phyloP scores from a whole-genome alignment of 345 rosid genomes.

The Isatis tinctoria region DNA sequence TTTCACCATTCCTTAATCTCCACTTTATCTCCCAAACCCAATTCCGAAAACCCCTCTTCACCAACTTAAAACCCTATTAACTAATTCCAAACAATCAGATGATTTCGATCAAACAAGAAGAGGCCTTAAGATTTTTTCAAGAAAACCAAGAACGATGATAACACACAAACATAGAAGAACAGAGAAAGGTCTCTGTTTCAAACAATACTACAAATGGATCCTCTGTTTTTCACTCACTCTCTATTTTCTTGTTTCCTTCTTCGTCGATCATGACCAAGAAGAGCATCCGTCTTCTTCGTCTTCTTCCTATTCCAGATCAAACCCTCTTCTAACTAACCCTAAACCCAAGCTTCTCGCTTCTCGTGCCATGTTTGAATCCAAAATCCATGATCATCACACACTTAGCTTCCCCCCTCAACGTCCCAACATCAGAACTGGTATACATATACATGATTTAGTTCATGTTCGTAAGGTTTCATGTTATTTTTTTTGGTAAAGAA shows the following conservation, averaged over 20 bases:
- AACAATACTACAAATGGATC: conserved; percentile 73
- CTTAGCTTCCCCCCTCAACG: conserved; percentile 23
- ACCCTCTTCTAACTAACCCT: conserved; percentile 34
- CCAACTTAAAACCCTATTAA: conserved; percentile 25
- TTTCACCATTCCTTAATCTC: conserved; percentile 48
- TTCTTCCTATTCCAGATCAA: conserved; percentile 29
- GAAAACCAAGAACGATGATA: conserved; percentile 41
- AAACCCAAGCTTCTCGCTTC: conserved; percentile 43
- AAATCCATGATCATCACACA: conserved; percentile 7
- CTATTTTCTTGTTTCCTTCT: conserved; percentile 68
- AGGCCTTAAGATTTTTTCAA: conserved; percentile 36
- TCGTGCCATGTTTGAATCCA: conserved; percentile 65
- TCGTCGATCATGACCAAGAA: conserved; percentile 51
- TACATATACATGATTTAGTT: not conserved
- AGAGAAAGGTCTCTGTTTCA: conserved; percentile 46
- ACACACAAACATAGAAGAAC: conserved; percentile 38
- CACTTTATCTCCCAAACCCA: conserved; percentile 43
- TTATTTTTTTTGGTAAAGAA: not conserved
- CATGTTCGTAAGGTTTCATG: not conserved
- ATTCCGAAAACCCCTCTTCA: conserved; percentile 40
- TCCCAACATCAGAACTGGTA: conserved; percentile 34
- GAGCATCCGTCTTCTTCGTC: conserved; percentile 39
- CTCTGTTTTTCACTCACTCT: conserved; percentile 71
- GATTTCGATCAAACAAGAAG: not conserved
- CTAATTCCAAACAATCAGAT: conserved; percentile 10